These are phyloP conservation scores for Trematosphaeria pertusa DNA, from an alignment of 2,329 filamentous ascomycete species.

Conservation along the genomic window DNA sequence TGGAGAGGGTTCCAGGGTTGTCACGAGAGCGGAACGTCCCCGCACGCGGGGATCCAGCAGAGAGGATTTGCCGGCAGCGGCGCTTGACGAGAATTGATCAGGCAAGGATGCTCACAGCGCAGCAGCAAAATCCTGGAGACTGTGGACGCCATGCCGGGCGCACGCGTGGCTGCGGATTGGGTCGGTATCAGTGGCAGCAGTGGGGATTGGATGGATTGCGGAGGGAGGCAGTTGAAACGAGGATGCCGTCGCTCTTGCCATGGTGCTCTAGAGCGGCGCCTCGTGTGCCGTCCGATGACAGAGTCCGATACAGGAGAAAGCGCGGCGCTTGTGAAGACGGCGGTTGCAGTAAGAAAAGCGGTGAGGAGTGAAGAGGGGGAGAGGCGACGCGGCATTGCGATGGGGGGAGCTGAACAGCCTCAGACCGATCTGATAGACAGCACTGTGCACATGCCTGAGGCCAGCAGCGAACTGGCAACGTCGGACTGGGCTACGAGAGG, in stretches of 20 bases:
- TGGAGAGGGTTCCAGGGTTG: slow-evolving; percentile 12
- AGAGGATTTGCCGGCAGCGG: slow-evolving; percentile 36
- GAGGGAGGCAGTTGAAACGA: slow-evolving; percentile 24
- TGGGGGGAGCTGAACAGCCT: background rate
- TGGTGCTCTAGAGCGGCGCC: slow-evolving; percentile 17
- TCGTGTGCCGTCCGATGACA: slow-evolving; percentile 41
- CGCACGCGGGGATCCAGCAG: slow-evolving; percentile 27
- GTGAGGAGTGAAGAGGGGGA: slow-evolving; percentile 20
- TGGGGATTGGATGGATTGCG: slow-evolving; percentile 18
- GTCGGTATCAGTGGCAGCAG: too few species aligned
- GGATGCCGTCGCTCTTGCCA: slow-evolving; percentile 19
- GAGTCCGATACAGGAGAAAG: slow-evolving; percentile 20
- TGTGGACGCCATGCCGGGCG: slow-evolving; percentile 22
- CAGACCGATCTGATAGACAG: too few species aligned
- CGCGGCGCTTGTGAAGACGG: slow-evolving; percentile 9
- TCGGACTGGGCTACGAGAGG: slow-evolving; percentile 2
- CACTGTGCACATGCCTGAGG: slow-evolving; percentile 5
- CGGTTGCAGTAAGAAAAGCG: slow-evolving; percentile 26
- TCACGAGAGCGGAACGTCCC: slow-evolving; percentile 25
- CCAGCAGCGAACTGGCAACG: background rate
- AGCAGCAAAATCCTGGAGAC: slow-evolving; percentile 29
- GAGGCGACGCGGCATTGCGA: slow-evolving; percentile 9
- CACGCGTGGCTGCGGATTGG: slow-evolving; percentile 29
- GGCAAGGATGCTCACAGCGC: slow-evolving; percentile 21
- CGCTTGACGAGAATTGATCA: slow-evolving; percentile 33